A percentile compares a stretch with the other conserved stretches of the same genome.
These are phyloP conservation scores for Colletotrichum tabaci DNA, from an alignment of 2,329 filamentous ascomycete genomes.

Conservation along the genomic window DNA sequence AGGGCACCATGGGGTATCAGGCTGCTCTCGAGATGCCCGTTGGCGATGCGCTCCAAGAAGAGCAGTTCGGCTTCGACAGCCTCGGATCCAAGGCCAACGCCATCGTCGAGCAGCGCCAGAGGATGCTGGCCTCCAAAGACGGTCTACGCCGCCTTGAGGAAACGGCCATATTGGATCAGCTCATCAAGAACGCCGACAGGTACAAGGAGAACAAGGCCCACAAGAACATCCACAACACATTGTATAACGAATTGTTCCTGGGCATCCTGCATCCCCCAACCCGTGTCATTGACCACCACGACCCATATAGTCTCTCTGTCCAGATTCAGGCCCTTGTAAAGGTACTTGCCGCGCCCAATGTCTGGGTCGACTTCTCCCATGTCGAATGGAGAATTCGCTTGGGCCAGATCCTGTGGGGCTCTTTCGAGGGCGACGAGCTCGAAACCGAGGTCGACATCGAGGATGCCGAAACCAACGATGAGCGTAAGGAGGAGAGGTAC, in stretches of 20 bases:
- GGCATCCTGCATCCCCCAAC: constrained; percentile 72
- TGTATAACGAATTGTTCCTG: constrained; percentile 75
- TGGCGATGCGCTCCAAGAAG: constrained; percentile 75
- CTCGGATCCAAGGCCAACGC: constrained; percentile 68
- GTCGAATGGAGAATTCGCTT: constrained; percentile 83
- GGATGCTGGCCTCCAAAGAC: constrained; percentile 67
- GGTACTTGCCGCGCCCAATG: constrained; percentile 74
- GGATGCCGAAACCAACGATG: constrained; percentile 63
- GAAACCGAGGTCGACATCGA: constrained; percentile 67
- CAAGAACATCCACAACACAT: constrained; percentile 61
- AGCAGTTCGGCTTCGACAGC: constrained; percentile 72
- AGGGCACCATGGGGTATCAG: constrained; percentile 78
- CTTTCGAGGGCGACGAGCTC: constrained; percentile 65
- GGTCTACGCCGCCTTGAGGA: constrained; percentile 71
- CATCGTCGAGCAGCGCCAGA: constrained; percentile 71
- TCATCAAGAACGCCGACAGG: constrained; percentile 69
- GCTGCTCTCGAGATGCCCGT: constrained; percentile 77
- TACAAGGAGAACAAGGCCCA: constrained; percentile 69
- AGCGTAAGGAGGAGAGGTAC: constrained; percentile 74
- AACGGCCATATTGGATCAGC: constrained; percentile 70
- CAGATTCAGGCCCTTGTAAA: constrained; percentile 79
- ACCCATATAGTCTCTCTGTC: constrained; percentile 75
- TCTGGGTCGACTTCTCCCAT: constrained; percentile 82
- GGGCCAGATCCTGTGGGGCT: constrained; percentile 80
- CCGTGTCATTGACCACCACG: constrained; percentile 68